A percentile compares a stretch with the other conserved stretches of the same genome.
phyloP scores from a whole-genome alignment of 2,329 filamentous ascomycete genomes.

The Trichoderma breve region DNA sequence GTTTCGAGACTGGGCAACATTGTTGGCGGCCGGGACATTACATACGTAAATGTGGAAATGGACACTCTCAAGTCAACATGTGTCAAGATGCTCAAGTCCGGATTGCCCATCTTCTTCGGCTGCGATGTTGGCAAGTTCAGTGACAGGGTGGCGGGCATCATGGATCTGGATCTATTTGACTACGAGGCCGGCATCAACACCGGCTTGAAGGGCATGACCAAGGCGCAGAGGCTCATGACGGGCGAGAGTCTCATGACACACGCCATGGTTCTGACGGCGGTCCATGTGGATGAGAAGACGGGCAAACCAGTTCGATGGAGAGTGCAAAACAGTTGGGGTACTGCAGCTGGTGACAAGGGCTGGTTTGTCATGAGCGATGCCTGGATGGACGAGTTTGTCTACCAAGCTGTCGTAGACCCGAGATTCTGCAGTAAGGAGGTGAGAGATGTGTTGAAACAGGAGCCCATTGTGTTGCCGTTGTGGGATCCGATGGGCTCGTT shows the following conservation, averaged over 20 bases:
- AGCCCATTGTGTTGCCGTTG: slow-evolving; percentile 68
- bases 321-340: slow-evolving; percentile 85
- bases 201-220: slow-evolving; percentile 68
- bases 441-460: slow-evolving; percentile 65
- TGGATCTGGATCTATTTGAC: slow-evolving; percentile 75
- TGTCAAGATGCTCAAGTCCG: slow-evolving; percentile 73
- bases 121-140: slow-evolving; percentile 84
- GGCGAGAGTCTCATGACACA: slow-evolving; percentile 85
- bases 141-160: slow-evolving; percentile 65
- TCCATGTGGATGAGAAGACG: slow-evolving; percentile 66
- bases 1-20: slow-evolving; percentile 80
- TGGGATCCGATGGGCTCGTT: slow-evolving; percentile 81
- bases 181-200: slow-evolving; percentile 84
- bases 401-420: slow-evolving; percentile 81
- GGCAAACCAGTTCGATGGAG: slow-evolving; percentile 73
- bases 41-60: slow-evolving; percentile 82
- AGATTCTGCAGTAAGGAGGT: slow-evolving; percentile 64
- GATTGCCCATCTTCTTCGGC: slow-evolving; percentile 83
- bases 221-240: slow-evolving; percentile 69
- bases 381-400: slow-evolving; percentile 79
- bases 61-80: slow-evolving; percentile 67
- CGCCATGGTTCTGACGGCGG: slow-evolving; percentile 86
- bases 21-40: slow-evolving; percentile 70
- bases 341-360: slow-evolving; percentile 66
- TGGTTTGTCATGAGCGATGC: slow-evolving; percentile 88